A percentile compares a stretch with the other conserved stretches of the same genome.
Conservation (phyloP, 2,329 filamentous ascomycete species). For the Aureobasidium namibiae region DNA sequence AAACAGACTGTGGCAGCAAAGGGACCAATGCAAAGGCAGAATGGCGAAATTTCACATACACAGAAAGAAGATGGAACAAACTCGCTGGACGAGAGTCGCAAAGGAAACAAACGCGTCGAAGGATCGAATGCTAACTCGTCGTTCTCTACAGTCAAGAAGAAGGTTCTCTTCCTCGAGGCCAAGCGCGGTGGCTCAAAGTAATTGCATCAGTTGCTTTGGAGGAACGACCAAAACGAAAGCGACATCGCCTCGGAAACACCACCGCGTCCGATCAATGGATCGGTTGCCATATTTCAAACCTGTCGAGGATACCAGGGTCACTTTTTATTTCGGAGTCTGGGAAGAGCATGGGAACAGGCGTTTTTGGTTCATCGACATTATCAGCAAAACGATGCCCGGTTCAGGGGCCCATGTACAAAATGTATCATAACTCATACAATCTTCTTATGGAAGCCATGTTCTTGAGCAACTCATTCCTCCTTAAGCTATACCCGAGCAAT, state of each 20-base stretch:
- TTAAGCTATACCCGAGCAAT: not conserved
- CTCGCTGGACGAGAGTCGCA: not conserved
- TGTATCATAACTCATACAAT: slow-evolving; percentile 7
- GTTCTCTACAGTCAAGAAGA: slow-evolving; percentile 66
- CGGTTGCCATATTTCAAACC: not conserved
- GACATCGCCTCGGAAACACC: too few species aligned
- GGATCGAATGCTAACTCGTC: not conserved
- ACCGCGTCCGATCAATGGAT: not conserved
- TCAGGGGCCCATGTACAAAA: slow-evolving; percentile 4
- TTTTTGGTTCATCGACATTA: not conserved
- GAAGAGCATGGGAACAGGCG: slow-evolving; percentile 6
- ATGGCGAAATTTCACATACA: too few species aligned
- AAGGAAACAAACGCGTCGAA: not conserved
- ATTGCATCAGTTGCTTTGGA: not conserved
- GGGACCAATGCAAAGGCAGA: not conserved
- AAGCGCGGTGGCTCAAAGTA: slow-evolving; percentile 39
- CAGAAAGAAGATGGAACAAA: not conserved
- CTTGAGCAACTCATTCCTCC: not conserved
- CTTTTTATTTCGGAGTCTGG: not conserved
- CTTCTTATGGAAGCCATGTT: not conserved
- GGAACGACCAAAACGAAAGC: too few species aligned
- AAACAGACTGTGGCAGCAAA: not conserved
- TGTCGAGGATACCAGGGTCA: not conserved
- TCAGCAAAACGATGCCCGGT: not conserved
- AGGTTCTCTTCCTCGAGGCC: slow-evolving; percentile 91